phyloP scores from a whole-genome alignment of 2,329 filamentous ascomycete genomes.

The Fusarium brachygibbosum region DNA sequence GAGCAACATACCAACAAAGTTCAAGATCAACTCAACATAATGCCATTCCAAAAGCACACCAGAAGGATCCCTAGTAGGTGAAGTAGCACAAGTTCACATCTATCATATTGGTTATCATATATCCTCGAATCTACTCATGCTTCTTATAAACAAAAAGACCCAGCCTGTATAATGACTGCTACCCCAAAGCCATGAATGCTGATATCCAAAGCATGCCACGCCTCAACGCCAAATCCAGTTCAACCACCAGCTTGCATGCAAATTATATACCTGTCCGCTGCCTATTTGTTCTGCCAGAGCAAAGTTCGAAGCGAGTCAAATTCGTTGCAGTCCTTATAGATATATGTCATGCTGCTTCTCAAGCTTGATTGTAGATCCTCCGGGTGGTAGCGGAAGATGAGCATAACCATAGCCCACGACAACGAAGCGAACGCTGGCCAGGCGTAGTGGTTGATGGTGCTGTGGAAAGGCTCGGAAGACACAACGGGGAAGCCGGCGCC shows the following conservation, averaged over 20 bases:
- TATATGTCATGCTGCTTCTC: conserved; percentile 96
- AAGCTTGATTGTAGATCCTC: conserved; percentile 92
- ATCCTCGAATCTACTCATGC: conserved; percentile 32
- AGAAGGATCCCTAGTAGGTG: background rate
- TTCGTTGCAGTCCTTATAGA: conserved; percentile 89
- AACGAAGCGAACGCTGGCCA: conserved; percentile 94
- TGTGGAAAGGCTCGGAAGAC: conserved; percentile 62
- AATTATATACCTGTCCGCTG: background rate
- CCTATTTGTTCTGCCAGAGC: conserved; percentile 83
- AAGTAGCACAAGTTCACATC: conserved; percentile 7
- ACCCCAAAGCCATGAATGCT: conserved; percentile 22
- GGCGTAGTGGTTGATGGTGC: conserved; percentile 74
- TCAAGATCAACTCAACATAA: background rate
- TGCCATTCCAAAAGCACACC: background rate
- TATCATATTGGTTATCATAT: conserved; percentile 27
- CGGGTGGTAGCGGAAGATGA: conserved; percentile 91
- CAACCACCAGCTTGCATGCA: background rate
- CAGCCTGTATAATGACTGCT: conserved; percentile 16
- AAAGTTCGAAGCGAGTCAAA: conserved; percentile 91
- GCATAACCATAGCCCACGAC: conserved; percentile 96
- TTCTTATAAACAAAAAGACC: conserved; percentile 21
- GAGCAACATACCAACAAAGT: background rate
- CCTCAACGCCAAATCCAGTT: conserved; percentile 43
- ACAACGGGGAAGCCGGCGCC: conserved; percentile 64
- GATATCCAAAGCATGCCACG: conserved; percentile 28